Conservation (phyloP, 1,139 yeast genomes). For the Taphrina betulina region DNA sequence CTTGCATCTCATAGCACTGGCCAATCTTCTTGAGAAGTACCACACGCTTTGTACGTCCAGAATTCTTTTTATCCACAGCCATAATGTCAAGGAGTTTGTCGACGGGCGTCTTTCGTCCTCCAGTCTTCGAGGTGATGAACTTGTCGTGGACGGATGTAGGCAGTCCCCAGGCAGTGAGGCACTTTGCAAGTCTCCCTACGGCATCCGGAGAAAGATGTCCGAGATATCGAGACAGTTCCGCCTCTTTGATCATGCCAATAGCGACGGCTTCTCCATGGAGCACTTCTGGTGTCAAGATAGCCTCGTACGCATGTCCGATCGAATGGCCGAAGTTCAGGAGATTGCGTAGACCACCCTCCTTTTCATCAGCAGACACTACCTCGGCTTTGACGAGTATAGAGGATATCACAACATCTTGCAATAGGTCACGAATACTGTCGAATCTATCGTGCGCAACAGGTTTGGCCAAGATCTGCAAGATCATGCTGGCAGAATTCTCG, state of each 20-base stretch:
- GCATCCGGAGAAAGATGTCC: conserved; percentile 90
- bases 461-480: conserved; percentile 56
- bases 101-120: conserved; percentile 67
- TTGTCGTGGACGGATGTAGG: conserved; percentile 79
- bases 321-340: conserved; percentile 94
- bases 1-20: conserved; percentile 80
- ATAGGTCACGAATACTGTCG: conserved; percentile 61
- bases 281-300: conserved; percentile 91
- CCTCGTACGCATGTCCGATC: conserved; percentile 98
- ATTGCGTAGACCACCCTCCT: conserved; percentile 92
- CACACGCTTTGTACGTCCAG: conserved; percentile 83
- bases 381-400: conserved; percentile 88
- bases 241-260: conserved; percentile 90
- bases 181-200: conserved; percentile 82
- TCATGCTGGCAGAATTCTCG: conserved; percentile 69
- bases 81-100: conserved; percentile 72
- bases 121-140: conserved; percentile 66
- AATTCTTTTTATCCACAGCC: conserved; percentile 96
- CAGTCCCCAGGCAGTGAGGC: conserved; percentile 77
- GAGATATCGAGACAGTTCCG: conserved; percentile 85
- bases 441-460: conserved; percentile 25
- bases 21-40: conserved; percentile 85
- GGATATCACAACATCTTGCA: conserved; percentile 76
- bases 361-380: conserved; percentile 91
- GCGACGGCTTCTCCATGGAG: conserved; percentile 98